phyloP scores from a whole-genome alignment of 148 eudicot genomes.

The Heliamphora exappendiculata region DNA sequence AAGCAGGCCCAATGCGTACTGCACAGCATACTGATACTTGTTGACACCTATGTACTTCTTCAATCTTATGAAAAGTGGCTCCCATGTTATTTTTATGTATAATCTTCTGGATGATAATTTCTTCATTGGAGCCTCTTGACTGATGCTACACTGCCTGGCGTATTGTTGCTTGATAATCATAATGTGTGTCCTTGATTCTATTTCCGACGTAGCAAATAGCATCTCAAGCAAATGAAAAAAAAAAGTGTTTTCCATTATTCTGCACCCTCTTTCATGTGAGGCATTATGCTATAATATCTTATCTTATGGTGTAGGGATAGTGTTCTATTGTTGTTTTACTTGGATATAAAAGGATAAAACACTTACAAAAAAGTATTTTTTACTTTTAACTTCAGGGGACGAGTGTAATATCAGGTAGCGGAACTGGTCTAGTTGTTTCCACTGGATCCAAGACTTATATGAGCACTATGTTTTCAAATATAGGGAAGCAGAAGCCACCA shows the following conservation, averaged over 20 bases:
- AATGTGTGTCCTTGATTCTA: not conserved
- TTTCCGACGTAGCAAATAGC: not conserved
- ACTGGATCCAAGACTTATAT: conserved; percentile 44
- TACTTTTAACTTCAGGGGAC: conserved; percentile 32
- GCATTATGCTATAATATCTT: not conserved
- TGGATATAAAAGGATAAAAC: not conserved
- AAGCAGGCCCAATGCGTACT: not conserved
- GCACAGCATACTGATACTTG: not conserved
- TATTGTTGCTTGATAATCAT: not conserved
- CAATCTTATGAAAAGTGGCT: not conserved
- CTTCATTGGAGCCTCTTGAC: not conserved
- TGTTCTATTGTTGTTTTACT: not conserved
- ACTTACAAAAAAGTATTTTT: not conserved
- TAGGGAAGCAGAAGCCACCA: conserved; percentile 34
- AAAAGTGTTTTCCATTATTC: not conserved
- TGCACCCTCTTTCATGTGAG: not conserved
- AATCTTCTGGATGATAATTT: not conserved
- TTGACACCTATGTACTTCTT: not conserved
- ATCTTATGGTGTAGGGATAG: not conserved
- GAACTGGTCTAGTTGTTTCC: conserved; percentile 41
- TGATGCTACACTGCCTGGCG: not conserved
- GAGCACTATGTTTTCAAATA: conserved; percentile 45
- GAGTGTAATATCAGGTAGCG: conserved; percentile 44
- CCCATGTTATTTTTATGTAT: not conserved
- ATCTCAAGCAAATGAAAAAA: not conserved